Conservation (phyloP, 129 eudicot species). For the Cynara cardunculus region DNA sequence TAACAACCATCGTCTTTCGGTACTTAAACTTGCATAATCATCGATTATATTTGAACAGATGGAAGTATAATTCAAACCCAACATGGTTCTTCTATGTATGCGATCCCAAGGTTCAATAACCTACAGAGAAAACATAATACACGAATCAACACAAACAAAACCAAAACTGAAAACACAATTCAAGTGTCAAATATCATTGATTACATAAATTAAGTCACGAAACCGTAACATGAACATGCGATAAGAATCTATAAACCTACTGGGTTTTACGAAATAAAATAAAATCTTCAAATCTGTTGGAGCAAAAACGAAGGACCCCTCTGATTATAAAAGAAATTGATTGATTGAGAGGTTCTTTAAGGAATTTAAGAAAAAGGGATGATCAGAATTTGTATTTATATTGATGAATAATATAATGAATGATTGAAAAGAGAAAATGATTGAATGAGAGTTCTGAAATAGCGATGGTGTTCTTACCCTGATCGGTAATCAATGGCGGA, state of each 20-base stretch:
- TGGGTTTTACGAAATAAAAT: slow-evolving; percentile 6
- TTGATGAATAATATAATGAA: not conserved
- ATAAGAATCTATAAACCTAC: slow-evolving; percentile 1
- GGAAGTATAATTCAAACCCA: slow-evolving; percentile 27
- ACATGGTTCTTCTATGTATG: slow-evolving; percentile 18
- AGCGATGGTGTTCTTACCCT: slow-evolving; percentile 5
- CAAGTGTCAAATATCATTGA: not conserved
- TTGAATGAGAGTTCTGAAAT: not conserved
- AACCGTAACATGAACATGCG: not conserved
- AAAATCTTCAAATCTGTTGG: not conserved
- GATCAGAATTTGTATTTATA: not conserved
- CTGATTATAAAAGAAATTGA: not conserved
- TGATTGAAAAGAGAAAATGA: not conserved
- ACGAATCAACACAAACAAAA: not conserved
- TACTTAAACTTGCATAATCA: slow-evolving; percentile 30
- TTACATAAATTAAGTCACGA: not conserved
- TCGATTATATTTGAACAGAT: slow-evolving; percentile 20
- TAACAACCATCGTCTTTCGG: slow-evolving; percentile 43
- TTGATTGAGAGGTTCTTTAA: not conserved
- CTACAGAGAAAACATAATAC: slow-evolving; percentile 21
- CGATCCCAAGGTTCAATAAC: slow-evolving; percentile 14
- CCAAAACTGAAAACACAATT: not conserved
- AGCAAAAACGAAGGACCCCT: slow-evolving; percentile 2
- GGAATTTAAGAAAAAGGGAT: not conserved
- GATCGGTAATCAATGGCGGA: slow-evolving; percentile 22